Evolutionary conservation across 495 filamentous ascomycete genomes (phyloP), one percentile per base, ranked within the genome.

Genomic region (Penicillium soppii): DNA sequence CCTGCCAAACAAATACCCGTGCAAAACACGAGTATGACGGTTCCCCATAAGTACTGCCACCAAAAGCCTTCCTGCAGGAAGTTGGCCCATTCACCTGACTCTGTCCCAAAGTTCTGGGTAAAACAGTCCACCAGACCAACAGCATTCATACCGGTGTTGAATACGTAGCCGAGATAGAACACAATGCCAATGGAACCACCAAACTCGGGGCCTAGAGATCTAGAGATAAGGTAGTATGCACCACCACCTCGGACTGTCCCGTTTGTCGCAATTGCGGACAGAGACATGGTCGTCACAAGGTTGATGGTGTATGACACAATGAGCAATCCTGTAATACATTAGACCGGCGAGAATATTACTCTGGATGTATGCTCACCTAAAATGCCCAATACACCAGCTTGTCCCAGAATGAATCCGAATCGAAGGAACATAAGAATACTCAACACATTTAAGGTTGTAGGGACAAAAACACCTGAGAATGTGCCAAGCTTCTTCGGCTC

Each of bases 391-490:
- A 95, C 65, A 27, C 90, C 90, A 54, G 82, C 80, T 62, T 92
- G 86, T 23, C 90, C 90, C 26, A 92, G 69, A 48, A 92, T 87
- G 49, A 87, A 85, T 5, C 88, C 88, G 59, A 92, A 92, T 22
- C 88, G 78, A 65, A 92, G 73, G 70, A 95, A 95, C 90, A 95
- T 94, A 35, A 95, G 81, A 73, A 95, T 95, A 54, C 89, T 92
- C 40, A 95, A 70, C n/a, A 95, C 89, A 68, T 95, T 95, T 57
- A 94, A 70, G 39, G 83, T 90, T 5, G 89, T 91, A 19, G 90
- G 90, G 17, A 94, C 86, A 64, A 91, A 95, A 32, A 94, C 90
- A 7, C 88, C 88, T 8, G 87, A 86, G 60, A 88, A 85, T 3
- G 82, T 83, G 13, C 87, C 85, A 45, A 92, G 77, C 64, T 90